Percentiles rank a stretch among this genome's conserved stretches.
Evolutionary conservation across 139 green algal genomes (phyloP).

Genomic region (Astrephomene gubernaculifera): DNA sequence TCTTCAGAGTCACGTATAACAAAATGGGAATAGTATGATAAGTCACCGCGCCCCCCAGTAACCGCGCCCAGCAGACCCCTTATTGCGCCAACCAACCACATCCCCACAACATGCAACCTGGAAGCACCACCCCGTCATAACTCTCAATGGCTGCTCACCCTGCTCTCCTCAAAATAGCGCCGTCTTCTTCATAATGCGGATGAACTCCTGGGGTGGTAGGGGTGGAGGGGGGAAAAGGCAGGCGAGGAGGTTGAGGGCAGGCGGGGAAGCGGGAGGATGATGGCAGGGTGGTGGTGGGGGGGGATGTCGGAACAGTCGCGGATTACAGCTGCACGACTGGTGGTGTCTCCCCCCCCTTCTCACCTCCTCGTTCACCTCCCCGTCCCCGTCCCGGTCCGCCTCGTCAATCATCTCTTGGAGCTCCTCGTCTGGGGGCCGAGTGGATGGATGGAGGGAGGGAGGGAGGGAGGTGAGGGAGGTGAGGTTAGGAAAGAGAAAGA

Average conservation of each 20-base stretch:
- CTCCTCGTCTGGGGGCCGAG: conserved; percentile 93
- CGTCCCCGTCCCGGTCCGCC: conserved; percentile 94
- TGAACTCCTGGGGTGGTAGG: conserved; percentile 80
- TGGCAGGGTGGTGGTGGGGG: neutral
- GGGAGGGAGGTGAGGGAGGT: neutral
- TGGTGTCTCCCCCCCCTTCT: neutral
- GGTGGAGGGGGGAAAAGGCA: neutral
- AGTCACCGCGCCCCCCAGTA: too few relatives aligned
- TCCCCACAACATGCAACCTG: too few relatives aligned
- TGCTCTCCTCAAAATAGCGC: conserved; percentile 83
- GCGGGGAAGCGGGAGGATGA: neutral
- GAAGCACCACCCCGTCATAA: too few relatives aligned
- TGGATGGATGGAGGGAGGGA: neutral
- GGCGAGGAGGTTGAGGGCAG: neutral
- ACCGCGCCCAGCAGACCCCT: too few relatives aligned
- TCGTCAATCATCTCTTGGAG: conserved; percentile 95
- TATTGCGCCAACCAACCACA: too few relatives aligned
- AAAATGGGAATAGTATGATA: too few relatives aligned
- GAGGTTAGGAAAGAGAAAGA: too few relatives aligned
- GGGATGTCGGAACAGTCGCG: neutral
- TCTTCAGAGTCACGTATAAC: too few relatives aligned
- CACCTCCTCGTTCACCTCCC: conserved; percentile 92
- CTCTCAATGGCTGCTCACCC: too few relatives aligned
- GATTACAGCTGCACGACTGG: neutral
- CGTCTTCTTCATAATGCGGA: conserved; percentile 98